These are phyloP conservation scores for Jackrogersella multiformis DNA, from an alignment of 495 filamentous ascomycete genomes.

Conservation along the genomic window DNA sequence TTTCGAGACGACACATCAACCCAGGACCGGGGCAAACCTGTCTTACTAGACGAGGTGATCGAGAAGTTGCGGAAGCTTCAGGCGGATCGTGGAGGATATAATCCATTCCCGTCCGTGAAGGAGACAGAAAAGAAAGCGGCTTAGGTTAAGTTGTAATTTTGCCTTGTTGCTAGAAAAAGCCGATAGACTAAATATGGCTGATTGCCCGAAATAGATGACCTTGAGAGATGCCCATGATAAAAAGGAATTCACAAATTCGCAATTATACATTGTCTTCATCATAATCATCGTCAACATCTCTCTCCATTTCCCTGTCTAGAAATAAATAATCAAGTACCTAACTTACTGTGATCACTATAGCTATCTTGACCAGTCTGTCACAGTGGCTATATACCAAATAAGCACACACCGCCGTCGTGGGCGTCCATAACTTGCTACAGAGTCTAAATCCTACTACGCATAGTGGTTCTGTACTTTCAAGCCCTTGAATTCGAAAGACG, in stretches of 20 bases:
- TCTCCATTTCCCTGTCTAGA: too few relatives aligned
- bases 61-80: slow-evolving; percentile 74
- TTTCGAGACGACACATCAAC: slow-evolving; percentile 87
- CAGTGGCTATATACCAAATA: too few relatives aligned
- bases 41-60: slow-evolving; percentile 80
- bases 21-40: slow-evolving; percentile 72
- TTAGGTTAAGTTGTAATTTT: slow-evolving; percentile 3
- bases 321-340: too few relatives aligned
- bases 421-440: too few relatives aligned
- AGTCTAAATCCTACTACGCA: slow-evolving; percentile 22
- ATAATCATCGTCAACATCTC: too few relatives aligned
- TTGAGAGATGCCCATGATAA: background rate
- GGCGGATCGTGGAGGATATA: slow-evolving; percentile 69
- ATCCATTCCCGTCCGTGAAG: slow-evolving; percentile 51
- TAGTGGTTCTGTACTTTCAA: slow-evolving; percentile 55
- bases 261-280: too few relatives aligned
- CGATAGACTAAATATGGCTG: slow-evolving; percentile 4
- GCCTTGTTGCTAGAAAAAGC: background rate
- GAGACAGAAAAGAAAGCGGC: slow-evolving; percentile 26
- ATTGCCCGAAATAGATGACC: background rate
- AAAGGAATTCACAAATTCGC: background rate
- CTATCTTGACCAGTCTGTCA: too few relatives aligned
- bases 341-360: too few relatives aligned
- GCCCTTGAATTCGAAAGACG: slow-evolving; percentile 55
- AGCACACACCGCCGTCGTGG: too few relatives aligned